Base-by-base conservation (phyloP, 441 rosid species). In the Daphne laureola region DNA sequence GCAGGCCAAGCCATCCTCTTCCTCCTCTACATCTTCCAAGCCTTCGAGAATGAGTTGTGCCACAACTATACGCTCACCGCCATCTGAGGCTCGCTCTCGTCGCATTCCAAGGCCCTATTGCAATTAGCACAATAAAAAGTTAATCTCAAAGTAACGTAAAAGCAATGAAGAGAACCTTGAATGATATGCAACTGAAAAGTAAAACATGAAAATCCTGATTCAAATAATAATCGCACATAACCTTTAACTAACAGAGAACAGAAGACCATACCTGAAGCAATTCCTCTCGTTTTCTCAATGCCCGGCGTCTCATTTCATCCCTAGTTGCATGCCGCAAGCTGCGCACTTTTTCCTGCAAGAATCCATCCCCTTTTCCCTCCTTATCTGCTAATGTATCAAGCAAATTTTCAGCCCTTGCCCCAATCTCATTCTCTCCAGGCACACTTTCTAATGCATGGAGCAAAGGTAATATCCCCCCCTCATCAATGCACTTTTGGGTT, bases 391-490 rank as follows among this genome's bases (percentile, higher is more conserved):
- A 80, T 8, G 95, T 90, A 74, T 95, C 99, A 49, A 95, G 63
- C 81, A 95, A 80, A 70, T 95, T 95, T 73, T 95, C 99, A 65
- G 98, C 99, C 75, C 95, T 86, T 47, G 91, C 96, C 47, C 97
- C 99, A 62, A 92, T 87, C 69, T 92, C 98, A 68, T 87, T 92
- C 77, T 92, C 99, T 64, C 90, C 99, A 21, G 97, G 0, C 18
- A 90, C 98, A 64, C 99, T 92, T 84, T 95, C 99, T 52, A 95
- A 62, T 66, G 91, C 85, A 78, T 95, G 99, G 56, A 95, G 99
- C 73, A 95, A 67, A n/a, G 89, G 85, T 63, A 95, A 67, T 63
- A 92, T 78, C 47, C 84, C 98, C 57, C 90, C 90, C 66, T 86
- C 89, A 59, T 92, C 93, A 66, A 95, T 86, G 68, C 96, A 82